These are phyloP conservation scores for Penicillium mononematosum DNA, from an alignment of 495 filamentous ascomycete species.

Conservation along the genomic window DNA sequence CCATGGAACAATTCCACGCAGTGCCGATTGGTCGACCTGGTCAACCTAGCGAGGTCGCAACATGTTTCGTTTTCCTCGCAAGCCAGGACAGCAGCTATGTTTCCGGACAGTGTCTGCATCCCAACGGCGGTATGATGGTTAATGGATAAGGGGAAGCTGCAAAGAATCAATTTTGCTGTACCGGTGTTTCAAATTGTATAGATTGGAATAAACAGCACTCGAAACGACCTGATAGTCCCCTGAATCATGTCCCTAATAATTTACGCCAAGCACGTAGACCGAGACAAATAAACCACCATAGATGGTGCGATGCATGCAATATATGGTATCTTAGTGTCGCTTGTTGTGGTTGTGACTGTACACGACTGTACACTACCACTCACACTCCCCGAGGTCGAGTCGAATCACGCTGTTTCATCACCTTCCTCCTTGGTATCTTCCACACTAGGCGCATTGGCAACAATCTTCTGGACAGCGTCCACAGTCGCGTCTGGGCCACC, in stretches of 20 bases:
- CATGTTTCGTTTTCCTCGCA: constrained; percentile 84
- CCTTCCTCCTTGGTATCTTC: constrained; percentile 2
- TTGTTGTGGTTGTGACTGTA: constrained; percentile 5
- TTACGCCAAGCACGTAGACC: neutral
- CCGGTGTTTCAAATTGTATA: neutral
- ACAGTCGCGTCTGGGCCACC: constrained; percentile 53
- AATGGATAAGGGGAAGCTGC: constrained; percentile 46
- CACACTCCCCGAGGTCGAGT: neutral
- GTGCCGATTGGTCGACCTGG: constrained; percentile 77
- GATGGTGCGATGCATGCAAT: constrained; percentile 3
- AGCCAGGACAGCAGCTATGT: constrained; percentile 70
- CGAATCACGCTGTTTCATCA: constrained; percentile 3
- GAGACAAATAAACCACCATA: neutral
- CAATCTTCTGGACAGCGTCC: constrained; percentile 43
- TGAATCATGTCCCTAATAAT: neutral
- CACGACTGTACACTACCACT: neutral
- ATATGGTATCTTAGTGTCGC: constrained; percentile 8
- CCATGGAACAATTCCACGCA: constrained; percentile 66
- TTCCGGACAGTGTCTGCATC: constrained; percentile 60
- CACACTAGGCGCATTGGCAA: constrained; percentile 14
- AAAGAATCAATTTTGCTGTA: neutral
- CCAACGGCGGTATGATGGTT: constrained; percentile 64
- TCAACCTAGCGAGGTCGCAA: constrained; percentile 77
- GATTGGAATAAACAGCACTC: neutral
- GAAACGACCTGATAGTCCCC: neutral